Conservation (phyloP, 257 asterid genomes). For the Lycium barbarum region DNA sequence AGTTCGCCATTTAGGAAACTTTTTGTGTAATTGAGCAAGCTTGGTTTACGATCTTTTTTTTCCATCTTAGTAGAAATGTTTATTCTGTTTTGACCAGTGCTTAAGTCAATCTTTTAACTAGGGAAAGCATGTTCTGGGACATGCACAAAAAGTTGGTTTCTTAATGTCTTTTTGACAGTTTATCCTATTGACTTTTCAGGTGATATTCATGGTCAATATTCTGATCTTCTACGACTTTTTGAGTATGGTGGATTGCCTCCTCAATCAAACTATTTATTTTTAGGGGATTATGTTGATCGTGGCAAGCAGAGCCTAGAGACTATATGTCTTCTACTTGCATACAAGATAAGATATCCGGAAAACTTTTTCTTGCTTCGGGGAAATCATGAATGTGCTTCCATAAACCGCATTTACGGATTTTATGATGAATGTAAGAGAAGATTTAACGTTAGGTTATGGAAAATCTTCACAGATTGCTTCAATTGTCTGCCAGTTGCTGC, state of each 20-base stretch:
- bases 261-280: slow-evolving; percentile 43
- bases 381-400: slow-evolving; percentile 51
- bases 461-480: slow-evolving; percentile 43
- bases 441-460: slow-evolving; percentile 45
- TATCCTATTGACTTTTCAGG: slow-evolving; percentile 33
- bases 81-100: background rate
- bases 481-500: slow-evolving; percentile 51
- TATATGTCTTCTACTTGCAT: slow-evolving; percentile 47
- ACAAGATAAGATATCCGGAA: slow-evolving; percentile 46
- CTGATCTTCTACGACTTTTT: slow-evolving; percentile 47
- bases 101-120: background rate
- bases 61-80: background rate
- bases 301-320: slow-evolving; percentile 54
- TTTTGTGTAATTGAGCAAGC: background rate
- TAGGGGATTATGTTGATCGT: slow-evolving; percentile 53
- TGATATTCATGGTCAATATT: slow-evolving; percentile 52
- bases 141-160: background rate
- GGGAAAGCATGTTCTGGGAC: slow-evolving; percentile 7
- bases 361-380: slow-evolving; percentile 49
- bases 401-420: slow-evolving; percentile 48
- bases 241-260: slow-evolving; percentile 51
- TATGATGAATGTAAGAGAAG: slow-evolving; percentile 52
- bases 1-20: background rate
- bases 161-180: background rate
- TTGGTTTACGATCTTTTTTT: background rate